Evolutionary conservation across 78 protist species (phyloP), one percentile per base, ranked within the genome.

Genomic region (Creolimax fragrantissima): DNA sequence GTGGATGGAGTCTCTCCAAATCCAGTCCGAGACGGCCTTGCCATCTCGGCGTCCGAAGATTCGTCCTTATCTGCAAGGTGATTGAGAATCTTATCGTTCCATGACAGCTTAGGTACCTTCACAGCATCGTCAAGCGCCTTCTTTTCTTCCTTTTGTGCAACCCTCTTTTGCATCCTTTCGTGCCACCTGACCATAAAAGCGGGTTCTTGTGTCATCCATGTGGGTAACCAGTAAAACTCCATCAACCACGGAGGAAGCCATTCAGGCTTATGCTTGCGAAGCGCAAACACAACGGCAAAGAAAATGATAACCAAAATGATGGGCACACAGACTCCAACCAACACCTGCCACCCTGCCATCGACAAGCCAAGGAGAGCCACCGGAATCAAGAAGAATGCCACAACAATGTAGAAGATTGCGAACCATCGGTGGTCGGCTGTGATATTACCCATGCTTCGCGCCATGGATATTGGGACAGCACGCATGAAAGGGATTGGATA

Each of bases 321-420:
- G 89, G 92, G 92, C 41, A 90, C 89, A 6, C 5, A 6, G 5
- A 90, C 92, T 4, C 81, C 81, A 0, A 45, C 17, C 36, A 90
- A 11, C 4, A 90, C 92, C 85, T 44, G n/a, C 92, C 92, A 90
- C 32, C 92, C 92, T 5, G 92, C 92, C 35, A 90, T 5, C n/a
- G 92, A 90, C 5, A 90, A 32, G 42, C 85, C 92, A 41, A 90
- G 44, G 32, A 90, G 5, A 11, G 85, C 85, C 5, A 11, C 3
- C 5, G 92, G 92, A 11, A 90, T 90, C 41, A 90, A 11, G 11
- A 90, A 5, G 84, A 90, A 90, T 36, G 41, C 84, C n/a, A 45
- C 44, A 42, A 90, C 0, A 42, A 90, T 45, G 66, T 90, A 90
- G 84, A 90, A 90, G 17, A 44, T 5, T 5, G 92, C 84, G 35